Conservation (phyloP, 129 eudicot species). For the Gnaphalium uliginosum region DNA sequence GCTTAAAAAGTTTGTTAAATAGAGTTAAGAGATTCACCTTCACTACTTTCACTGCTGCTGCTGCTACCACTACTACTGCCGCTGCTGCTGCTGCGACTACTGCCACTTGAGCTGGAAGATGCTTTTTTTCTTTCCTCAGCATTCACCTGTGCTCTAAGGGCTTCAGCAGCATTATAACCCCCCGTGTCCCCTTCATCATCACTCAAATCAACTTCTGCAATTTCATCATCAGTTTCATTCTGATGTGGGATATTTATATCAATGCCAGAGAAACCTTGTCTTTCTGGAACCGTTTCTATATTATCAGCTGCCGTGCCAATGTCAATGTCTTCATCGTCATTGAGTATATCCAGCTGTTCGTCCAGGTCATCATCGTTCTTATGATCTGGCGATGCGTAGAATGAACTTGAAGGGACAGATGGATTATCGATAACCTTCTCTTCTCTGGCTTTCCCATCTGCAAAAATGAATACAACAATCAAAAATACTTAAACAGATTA, state of each 20-base stretch:
- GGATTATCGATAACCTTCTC: constrained; percentile 50
- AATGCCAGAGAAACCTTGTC: constrained; percentile 57
- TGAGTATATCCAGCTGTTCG: constrained; percentile 74
- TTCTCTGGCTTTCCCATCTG: constrained; percentile 58
- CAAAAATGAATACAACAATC: not conserved
- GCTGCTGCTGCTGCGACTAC: constrained; percentile 60
- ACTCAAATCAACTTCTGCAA: constrained; percentile 78
- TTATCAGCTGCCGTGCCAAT: constrained; percentile 27
- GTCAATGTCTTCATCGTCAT: constrained; percentile 58
- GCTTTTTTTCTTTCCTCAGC: constrained; percentile 55
- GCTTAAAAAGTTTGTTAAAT: constrained; percentile 32
- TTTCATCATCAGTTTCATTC: constrained; percentile 69
- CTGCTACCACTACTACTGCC: constrained; percentile 53
- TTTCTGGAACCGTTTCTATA: constrained; percentile 36
- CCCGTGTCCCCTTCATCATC: constrained; percentile 66
- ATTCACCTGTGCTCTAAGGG: constrained; percentile 86
- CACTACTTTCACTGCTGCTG: constrained; percentile 71
- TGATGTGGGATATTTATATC: constrained; percentile 88
- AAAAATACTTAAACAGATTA: not conserved
- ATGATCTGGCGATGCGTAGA: constrained; percentile 51
- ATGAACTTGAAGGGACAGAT: constrained; percentile 38
- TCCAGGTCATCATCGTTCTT: constrained; percentile 77
- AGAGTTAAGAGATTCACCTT: constrained; percentile 66
- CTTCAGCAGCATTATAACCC: constrained; percentile 80
- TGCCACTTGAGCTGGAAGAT: constrained; percentile 72